Evolutionary conservation across 2,329 filamentous ascomycete genomes (phyloP), one percentile per base, ranked within the genome.

Genomic region (Colletotrichum camelliae): DNA sequence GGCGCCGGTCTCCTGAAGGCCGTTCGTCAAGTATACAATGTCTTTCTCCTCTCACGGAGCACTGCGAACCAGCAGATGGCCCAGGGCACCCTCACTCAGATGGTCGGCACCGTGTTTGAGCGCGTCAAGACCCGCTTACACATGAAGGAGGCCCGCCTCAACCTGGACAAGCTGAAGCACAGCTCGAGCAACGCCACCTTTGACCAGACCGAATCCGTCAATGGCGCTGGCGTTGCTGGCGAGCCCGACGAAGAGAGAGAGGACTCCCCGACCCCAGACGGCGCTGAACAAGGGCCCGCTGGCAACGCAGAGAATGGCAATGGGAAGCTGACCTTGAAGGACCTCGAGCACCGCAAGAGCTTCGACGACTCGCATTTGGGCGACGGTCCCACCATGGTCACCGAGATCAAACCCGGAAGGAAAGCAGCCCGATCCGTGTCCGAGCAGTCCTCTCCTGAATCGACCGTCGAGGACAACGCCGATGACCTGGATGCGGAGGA

Each of bases 91-190:
- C 88, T 99, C 81, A 98, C 96, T 5, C 97, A 99, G 86, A 99
- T 99, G 97, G 95, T 98, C 52, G 96, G 96, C 78, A 98, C 96
- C 2, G 97, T 99, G 4, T 99, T 99, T 81, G 97, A 99, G 85
- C 90, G 97, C 77, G 96, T 99, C 78, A 97, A 97, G 86, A 91
- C 91, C 1, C 91, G 97, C 69, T 87, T 99, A 77, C 93, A 96
- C 74, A 92, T 96, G 88, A 98, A 98, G 84, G 96, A 98, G 82
- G 89, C 94, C 43, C 91, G 95, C 24, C 80, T 94, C 72, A 92
- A 90, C 79, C 83, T 92, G 12, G 83, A 85, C 24, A 89, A 87
- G 77, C 84, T 91, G 33, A 90, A 88, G 79, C 85, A 87, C 68
- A 88, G 87, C 81, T 87, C 87, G 24, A 91, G 89, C 83, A 89